These are phyloP conservation scores for Chamaecyparis obtusa DNA, from an alignment of 75 land plant genomes.

Conservation along the genomic window DNA sequence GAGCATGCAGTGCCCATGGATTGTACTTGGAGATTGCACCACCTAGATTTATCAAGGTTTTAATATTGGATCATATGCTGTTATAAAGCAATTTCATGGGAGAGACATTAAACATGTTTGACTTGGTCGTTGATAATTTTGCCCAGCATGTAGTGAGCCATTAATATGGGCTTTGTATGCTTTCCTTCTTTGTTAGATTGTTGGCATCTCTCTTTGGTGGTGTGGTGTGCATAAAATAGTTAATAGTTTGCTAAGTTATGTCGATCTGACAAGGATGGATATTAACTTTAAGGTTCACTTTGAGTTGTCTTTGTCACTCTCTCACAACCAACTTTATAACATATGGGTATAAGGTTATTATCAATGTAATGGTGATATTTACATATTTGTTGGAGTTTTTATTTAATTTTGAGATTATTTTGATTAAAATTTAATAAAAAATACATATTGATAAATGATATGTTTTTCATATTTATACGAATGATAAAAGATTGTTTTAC, in stretches of 20 bases:
- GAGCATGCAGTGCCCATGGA: background rate
- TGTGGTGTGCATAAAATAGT: background rate
- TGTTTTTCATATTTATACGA: no score
- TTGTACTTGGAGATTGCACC: background rate
- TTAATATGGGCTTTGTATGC: background rate
- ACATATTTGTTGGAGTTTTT: no score
- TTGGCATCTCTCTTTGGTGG: background rate
- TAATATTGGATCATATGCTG: background rate
- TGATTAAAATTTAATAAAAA: no score
- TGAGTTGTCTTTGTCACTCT: no score
- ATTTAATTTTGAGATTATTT: no score
- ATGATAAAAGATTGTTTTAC: no score
- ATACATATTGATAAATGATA: no score
- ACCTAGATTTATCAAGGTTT: background rate
- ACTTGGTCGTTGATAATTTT: background rate
- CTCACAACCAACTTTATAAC: no score
- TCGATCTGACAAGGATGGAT: background rate
- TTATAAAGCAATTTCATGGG: background rate
- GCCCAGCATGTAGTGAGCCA: background rate
- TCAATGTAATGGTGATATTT: no score
- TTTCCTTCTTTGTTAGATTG: background rate
- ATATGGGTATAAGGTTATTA: no score
- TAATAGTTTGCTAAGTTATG: no score
- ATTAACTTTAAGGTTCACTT: background rate
- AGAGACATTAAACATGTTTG: background rate